Evolutionary conservation across 768 basidiomycete species (phyloP).

Genomic region (Mycena indigotica): DNA sequence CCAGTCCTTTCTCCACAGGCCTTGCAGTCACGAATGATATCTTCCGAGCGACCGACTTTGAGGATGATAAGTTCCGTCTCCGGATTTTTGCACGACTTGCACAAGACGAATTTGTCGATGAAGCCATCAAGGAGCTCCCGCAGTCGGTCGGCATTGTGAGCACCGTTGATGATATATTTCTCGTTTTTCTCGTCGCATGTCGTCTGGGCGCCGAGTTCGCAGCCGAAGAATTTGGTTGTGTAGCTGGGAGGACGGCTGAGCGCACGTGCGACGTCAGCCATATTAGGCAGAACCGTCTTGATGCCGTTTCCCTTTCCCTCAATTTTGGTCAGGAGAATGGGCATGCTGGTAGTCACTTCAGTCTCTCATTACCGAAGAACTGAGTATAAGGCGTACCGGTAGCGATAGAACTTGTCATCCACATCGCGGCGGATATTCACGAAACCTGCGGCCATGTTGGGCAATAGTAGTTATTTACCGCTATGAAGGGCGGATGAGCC

Average conservation of each 20-base stretch:
- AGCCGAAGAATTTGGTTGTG: constrained; percentile 98
- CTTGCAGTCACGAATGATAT: constrained; percentile 96
- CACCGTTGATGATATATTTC: constrained; percentile 97
- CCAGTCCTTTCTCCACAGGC: constrained; percentile 92
- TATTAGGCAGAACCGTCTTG: constrained; percentile 98
- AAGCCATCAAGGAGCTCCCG: constrained; percentile 95
- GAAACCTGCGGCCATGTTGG: constrained; percentile 85
- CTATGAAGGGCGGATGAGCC: constrained; percentile 37
- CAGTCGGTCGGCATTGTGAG: constrained; percentile 87
- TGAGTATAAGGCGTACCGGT: constrained; percentile 56
- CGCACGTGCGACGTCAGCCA: constrained; percentile 96
- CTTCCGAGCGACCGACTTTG: constrained; percentile 76
- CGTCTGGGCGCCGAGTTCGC: constrained; percentile 97
- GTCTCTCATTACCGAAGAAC: constrained; percentile 12
- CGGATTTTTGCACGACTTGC: constrained; percentile 97
- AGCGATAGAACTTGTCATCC: constrained; percentile 96
- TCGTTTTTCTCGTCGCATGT: constrained; percentile 96
- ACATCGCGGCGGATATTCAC: constrained; percentile 96
- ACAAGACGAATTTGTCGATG: constrained; percentile 98
- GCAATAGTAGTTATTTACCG: constrained; percentile 54
- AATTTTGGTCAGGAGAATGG: constrained; percentile 90
- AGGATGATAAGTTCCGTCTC: constrained; percentile 95
- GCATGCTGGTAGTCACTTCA: constrained; percentile 69
- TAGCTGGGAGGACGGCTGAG: constrained; percentile 94
- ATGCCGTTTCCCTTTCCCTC: constrained; percentile 99